phyloP scores from a whole-genome alignment of 2,329 filamentous ascomycete genomes.

The Colletotrichum lini region DNA sequence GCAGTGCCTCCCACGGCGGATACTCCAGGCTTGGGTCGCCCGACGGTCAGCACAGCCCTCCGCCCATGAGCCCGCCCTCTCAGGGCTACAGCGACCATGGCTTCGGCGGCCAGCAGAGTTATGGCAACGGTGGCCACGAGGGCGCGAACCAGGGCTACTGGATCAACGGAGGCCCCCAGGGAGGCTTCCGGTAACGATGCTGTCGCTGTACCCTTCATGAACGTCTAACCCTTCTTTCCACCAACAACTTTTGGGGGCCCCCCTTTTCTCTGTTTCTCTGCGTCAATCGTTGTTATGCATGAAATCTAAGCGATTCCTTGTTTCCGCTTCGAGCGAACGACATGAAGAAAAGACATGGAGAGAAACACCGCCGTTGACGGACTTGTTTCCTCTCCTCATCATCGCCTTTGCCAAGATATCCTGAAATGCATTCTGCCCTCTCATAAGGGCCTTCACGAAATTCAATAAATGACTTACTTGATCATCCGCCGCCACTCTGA shows the following conservation, averaged over 20 bases:
- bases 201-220: background rate
- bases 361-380: constrained; percentile 7
- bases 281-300: constrained; percentile 6
- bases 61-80: constrained; percentile 39
- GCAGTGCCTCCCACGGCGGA: constrained; percentile 38
- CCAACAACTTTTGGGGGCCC: background rate
- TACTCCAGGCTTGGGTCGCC: constrained; percentile 39
- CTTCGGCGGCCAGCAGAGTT: constrained; percentile 34
- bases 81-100: constrained; percentile 31
- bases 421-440: constrained; percentile 1
- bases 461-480: constrained; percentile 22
- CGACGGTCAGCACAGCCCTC: constrained; percentile 38
- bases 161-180: constrained; percentile 35
- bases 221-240: constrained; percentile 9
- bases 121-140: constrained; percentile 21
- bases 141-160: constrained; percentile 39
- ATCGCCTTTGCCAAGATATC: constrained; percentile 28
- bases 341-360: background rate
- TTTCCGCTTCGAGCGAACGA: constrained; percentile 8
- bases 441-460: constrained; percentile 10
- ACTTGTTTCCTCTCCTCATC: constrained; percentile 6
- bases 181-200: constrained; percentile 31
- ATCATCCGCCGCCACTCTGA: background rate
- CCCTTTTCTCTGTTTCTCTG: background rate
- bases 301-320: constrained; percentile 27